Conservation (phyloP, 148 eudicot species). For the Chenopodium suecicum region DNA sequence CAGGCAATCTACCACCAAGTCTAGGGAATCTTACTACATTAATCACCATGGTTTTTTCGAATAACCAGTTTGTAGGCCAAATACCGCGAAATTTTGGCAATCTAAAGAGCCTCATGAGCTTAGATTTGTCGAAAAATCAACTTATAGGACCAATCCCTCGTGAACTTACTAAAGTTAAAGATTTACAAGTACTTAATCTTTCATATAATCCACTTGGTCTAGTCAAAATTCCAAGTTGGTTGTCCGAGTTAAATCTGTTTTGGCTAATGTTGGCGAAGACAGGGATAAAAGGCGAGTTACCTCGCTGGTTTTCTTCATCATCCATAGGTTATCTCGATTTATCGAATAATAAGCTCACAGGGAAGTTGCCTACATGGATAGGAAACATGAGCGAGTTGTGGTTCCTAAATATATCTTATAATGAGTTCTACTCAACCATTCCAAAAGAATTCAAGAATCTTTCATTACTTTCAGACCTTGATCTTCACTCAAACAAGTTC, state of each 20-base stretch:
- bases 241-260: conserved; percentile 35
- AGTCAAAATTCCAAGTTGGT: conserved; percentile 44
- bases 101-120: conserved; percentile 36
- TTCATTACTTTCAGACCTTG: conserved; percentile 38
- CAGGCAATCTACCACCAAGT: conserved; percentile 50
- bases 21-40: conserved; percentile 48
- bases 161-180: conserved; percentile 38
- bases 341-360: conserved; percentile 53
- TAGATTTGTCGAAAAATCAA: conserved; percentile 57
- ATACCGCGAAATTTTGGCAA: conserved; percentile 64
- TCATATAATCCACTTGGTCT: conserved; percentile 60
- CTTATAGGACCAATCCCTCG: conserved; percentile 48
- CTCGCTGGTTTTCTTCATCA: conserved; percentile 44
- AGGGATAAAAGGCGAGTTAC: conserved; percentile 55
- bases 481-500: conserved; percentile 61
- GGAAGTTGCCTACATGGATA: conserved; percentile 66
- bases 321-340: conserved; percentile 51
- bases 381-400: conserved; percentile 66
- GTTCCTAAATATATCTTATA: conserved; percentile 55
- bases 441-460: conserved; percentile 53
- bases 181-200: conserved; percentile 45
- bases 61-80: conserved; percentile 47
- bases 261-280: conserved; percentile 47
- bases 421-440: conserved; percentile 42
- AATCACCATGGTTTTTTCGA: conserved; percentile 38